These are phyloP conservation scores for Bisporella sp. DNA, from an alignment of 2,329 filamentous ascomycete genomes.

Conservation along the genomic window DNA sequence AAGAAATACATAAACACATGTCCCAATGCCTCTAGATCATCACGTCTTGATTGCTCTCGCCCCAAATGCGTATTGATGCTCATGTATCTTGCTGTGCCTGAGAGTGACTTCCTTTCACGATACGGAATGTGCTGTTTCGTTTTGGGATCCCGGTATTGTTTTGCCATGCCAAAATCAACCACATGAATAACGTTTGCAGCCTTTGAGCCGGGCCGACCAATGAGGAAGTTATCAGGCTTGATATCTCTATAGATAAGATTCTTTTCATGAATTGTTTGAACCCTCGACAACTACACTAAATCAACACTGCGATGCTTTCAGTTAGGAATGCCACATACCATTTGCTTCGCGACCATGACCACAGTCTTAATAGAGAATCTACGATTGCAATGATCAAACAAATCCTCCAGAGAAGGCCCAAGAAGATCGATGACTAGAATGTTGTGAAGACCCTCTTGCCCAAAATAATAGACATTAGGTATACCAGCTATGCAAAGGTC, in stretches of 20 bases:
- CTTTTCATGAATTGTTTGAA: slow-evolving; percentile 94
- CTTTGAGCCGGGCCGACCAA: slow-evolving; percentile 86
- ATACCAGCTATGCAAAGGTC: slow-evolving; percentile 69
- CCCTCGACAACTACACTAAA: slow-evolving; percentile 65
- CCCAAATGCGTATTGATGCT: slow-evolving; percentile 99
- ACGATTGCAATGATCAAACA: slow-evolving; percentile 95
- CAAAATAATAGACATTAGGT: slow-evolving; percentile 99
- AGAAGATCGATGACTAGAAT: slow-evolving; percentile 97
- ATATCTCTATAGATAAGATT: slow-evolving; percentile 99
- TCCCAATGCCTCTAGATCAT: slow-evolving; percentile 84
- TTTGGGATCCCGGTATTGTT: slow-evolving; percentile 97
- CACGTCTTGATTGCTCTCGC: slow-evolving; percentile 89
- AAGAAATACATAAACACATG: slow-evolving; percentile 73
- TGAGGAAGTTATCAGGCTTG: slow-evolving; percentile 98
- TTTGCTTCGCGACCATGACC: slow-evolving; percentile 98
- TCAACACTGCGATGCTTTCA: slow-evolving; percentile 7
- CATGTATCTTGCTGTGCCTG: slow-evolving; percentile 97
- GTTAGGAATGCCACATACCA: slow-evolving; percentile 49
- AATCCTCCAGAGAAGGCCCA: slow-evolving; percentile 87
- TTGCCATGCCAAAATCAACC: slow-evolving; percentile 98
- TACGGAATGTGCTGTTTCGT: slow-evolving; percentile 99
- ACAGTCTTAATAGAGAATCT: slow-evolving; percentile 96
- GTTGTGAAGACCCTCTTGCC: slow-evolving; percentile 96
- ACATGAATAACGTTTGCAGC: slow-evolving; percentile 97
- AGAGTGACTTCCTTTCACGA: slow-evolving; percentile 91